Percentiles rank a stretch among this genome's conserved stretches.
Conservation (phyloP, 768 basidiomycete genomes). For the Gloeopeniophorella convolvens region DNA sequence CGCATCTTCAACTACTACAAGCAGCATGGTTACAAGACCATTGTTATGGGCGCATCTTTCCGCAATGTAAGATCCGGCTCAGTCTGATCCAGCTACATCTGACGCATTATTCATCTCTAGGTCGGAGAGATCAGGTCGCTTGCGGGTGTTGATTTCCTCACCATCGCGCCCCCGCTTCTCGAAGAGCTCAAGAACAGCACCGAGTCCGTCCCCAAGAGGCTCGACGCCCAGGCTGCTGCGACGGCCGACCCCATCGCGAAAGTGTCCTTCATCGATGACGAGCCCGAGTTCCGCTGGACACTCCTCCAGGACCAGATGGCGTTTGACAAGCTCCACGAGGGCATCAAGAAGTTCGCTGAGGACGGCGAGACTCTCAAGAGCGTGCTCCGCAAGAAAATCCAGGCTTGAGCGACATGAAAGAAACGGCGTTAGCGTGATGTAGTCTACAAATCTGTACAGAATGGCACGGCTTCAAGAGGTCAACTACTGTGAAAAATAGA, state of each 20-base stretch:
- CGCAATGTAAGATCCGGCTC: conserved; percentile 65
- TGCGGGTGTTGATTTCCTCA: conserved; percentile 96
- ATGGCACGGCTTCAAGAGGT: too few species aligned
- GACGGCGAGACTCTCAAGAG: conserved; percentile 88
- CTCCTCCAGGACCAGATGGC: conserved; percentile 94
- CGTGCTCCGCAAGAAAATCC: conserved; percentile 64
- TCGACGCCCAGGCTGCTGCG: conserved; percentile 58
- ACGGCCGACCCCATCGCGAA: conserved; percentile 63
- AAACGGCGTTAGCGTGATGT: too few species aligned
- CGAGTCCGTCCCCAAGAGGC: conserved; percentile 75
- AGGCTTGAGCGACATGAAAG: conserved; percentile 29
- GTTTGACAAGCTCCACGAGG: conserved; percentile 98
- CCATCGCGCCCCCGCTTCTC: conserved; percentile 85
- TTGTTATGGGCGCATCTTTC: conserved; percentile 99
- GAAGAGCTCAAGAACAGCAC: conserved; percentile 87
- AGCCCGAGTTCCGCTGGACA: conserved; percentile 93
- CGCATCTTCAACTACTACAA: conserved; percentile 99
- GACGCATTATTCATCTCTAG: conserved; percentile 31
- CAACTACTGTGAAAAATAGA: too few species aligned
- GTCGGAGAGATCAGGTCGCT: conserved; percentile 88
- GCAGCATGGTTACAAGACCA: conserved; percentile 96
- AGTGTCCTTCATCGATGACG: conserved; percentile 83
- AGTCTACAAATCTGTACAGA: too few species aligned
- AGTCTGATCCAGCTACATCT: neutral
- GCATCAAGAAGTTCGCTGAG: conserved; percentile 97